These are phyloP conservation scores for Calvatia gigantea DNA, from an alignment of 768 basidiomycete genomes.

Conservation along the genomic window DNA sequence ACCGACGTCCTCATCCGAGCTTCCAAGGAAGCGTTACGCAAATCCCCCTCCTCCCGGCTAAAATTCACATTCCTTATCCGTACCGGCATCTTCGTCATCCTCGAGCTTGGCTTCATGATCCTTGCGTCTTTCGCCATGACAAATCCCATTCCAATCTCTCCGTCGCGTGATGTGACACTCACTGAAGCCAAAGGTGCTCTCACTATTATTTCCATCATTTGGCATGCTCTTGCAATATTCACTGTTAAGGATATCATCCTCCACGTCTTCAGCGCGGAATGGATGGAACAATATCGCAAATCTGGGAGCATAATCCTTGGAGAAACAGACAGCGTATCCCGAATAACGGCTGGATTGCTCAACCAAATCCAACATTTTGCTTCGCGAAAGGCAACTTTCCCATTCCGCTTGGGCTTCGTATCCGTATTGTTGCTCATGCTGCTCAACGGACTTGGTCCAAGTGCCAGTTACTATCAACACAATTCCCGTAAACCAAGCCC, in stretches of 20 bases:
- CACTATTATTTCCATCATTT: not conserved
- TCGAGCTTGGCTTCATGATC: not conserved
- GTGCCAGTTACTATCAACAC: not conserved
- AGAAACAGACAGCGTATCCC: constrained; percentile 4
- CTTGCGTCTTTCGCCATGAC: not conserved
- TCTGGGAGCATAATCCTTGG: not conserved
- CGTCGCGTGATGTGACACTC: not conserved
- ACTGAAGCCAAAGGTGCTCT: not conserved
- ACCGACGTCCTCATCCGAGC: not conserved
- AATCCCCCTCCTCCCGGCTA: not conserved
- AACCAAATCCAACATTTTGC: not conserved
- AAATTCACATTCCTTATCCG: not conserved
- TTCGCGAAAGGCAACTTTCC: not conserved
- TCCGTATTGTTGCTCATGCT: not conserved
- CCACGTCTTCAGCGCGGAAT: constrained; percentile 6
- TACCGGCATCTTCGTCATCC: not conserved
- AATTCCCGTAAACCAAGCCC: not conserved
- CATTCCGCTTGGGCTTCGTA: not conserved
- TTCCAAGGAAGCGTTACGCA: not conserved
- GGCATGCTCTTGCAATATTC: constrained; percentile 2
- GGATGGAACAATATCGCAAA: constrained; percentile 2
- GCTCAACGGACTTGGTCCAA: constrained; percentile 1
- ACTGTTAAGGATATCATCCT: not conserved
- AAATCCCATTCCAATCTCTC: not conserved
- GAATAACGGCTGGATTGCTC: constrained; percentile 1